These are phyloP conservation scores for Quercus phellos DNA, from an alignment of 331 rosid genomes.

Conservation along the genomic window DNA sequence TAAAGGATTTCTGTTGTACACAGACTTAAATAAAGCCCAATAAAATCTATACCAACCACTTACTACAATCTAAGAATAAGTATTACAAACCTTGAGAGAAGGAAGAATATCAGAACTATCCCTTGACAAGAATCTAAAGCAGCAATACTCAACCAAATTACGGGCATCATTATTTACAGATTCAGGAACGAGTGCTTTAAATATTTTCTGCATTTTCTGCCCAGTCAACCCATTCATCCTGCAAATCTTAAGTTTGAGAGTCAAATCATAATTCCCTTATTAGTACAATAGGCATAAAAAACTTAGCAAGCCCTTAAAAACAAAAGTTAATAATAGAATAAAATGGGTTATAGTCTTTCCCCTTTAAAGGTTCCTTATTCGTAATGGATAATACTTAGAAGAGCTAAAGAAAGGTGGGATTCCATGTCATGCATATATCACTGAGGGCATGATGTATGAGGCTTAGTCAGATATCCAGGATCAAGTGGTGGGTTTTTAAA, in stretches of 20 bases:
- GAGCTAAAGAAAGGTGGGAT: too few species aligned
- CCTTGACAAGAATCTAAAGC: slow-evolving; percentile 95
- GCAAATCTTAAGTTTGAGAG: slow-evolving; percentile 59
- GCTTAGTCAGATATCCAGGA: too few species aligned
- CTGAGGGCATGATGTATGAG: too few species aligned
- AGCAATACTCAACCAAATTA: slow-evolving; percentile 90
- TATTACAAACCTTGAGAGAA: slow-evolving; percentile 65
- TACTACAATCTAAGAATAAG: neutral
- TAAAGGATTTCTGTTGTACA: neutral
- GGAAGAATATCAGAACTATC: slow-evolving; percentile 78
- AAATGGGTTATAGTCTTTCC: neutral
- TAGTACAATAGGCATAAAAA: slow-evolving; percentile 29
- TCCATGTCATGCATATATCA: too few species aligned
- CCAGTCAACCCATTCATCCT: slow-evolving; percentile 98
- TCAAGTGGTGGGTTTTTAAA: too few species aligned
- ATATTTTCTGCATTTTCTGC: slow-evolving; percentile 81
- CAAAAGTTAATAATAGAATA: neutral
- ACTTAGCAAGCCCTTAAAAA: slow-evolving; percentile 18
- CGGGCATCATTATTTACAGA: slow-evolving; percentile 67
- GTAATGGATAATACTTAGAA: too few species aligned
- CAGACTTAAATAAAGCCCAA: too few species aligned
- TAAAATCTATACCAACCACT: too few species aligned
- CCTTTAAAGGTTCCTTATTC: neutral
- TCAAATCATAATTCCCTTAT: slow-evolving; percentile 43
- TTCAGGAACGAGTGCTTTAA: slow-evolving; percentile 75